A percentile compares a stretch with the other conserved stretches of the same genome.
Conservation (phyloP, 768 basidiomycete species). For the Podaxis sp. region DNA sequence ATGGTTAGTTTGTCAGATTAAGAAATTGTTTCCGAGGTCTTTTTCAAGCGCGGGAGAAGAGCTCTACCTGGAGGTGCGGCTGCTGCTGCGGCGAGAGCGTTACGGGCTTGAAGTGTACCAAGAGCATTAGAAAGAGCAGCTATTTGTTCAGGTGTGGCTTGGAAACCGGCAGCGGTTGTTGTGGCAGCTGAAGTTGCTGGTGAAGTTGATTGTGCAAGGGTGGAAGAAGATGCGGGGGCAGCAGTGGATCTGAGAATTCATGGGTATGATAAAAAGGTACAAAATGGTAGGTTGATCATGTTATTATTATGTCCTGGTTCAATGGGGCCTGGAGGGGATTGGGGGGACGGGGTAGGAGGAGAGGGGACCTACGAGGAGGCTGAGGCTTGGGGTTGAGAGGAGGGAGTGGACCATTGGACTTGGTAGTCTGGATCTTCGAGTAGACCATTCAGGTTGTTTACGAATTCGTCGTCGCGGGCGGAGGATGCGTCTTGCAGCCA, state of each 20-base stretch:
- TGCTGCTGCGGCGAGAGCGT: constrained; percentile 25
- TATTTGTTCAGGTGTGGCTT: constrained; percentile 64
- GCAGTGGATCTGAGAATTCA: constrained; percentile 6
- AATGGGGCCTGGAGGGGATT: constrained; percentile 6
- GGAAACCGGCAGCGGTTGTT: constrained; percentile 27
- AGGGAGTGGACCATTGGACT: constrained; percentile 60
- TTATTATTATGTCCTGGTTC: constrained; percentile 6
- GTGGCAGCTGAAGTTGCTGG: neutral
- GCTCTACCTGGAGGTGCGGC: constrained; percentile 34
- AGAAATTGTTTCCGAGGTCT: neutral
- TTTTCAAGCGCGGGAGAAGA: neutral
- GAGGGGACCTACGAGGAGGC: constrained; percentile 34
- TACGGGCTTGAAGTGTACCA: constrained; percentile 39
- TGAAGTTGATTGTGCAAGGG: neutral
- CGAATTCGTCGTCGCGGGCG: constrained; percentile 71
- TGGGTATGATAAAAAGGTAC: neutral
- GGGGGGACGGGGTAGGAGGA: neutral
- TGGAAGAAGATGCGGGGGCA: constrained; percentile 21
- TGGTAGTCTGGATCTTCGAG: constrained; percentile 65
- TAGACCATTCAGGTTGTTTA: constrained; percentile 67
- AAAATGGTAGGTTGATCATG: constrained; percentile 3
- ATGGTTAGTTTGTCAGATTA: neutral
- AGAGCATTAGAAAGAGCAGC: constrained; percentile 59
- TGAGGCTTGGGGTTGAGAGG: constrained; percentile 27
- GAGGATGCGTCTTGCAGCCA: constrained; percentile 85